Evolutionary conservation across 192 early-diverging fungal genomes (phyloP).

Genomic region (Coemansia sp.): DNA sequence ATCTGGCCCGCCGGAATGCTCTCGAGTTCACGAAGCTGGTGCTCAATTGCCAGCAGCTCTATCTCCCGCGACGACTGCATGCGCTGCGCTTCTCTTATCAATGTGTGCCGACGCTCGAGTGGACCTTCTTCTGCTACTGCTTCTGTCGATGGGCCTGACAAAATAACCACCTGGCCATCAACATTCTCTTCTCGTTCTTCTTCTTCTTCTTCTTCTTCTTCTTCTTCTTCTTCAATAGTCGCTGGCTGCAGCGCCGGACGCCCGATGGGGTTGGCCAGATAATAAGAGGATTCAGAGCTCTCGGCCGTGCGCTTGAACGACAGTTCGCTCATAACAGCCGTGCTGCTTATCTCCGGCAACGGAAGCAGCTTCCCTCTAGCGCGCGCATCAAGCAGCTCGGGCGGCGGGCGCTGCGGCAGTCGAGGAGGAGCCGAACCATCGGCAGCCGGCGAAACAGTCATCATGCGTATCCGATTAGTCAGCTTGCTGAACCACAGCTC

Average conservation of each 20-base stretch:
- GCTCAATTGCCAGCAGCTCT: conserved; percentile 51
- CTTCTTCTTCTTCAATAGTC: neutral
- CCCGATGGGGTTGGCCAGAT: conserved; percentile 32
- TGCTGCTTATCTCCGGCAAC: conserved; percentile 32
- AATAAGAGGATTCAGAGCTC: conserved; percentile 37
- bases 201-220: neutral
- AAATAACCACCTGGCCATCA: neutral
- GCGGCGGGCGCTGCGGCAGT: conserved; percentile 41
- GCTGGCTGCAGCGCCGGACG: neutral
- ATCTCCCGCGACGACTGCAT: conserved; percentile 35
- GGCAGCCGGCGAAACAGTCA: conserved; percentile 47
- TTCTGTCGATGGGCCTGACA: neutral
- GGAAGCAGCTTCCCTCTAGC: conserved; percentile 37
- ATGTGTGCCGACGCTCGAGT: too few species aligned
- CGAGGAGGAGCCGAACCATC: conserved; percentile 50
- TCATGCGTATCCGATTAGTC: conserved; percentile 47
- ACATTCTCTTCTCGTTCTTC: neutral
- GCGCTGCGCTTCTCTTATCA: neutral
- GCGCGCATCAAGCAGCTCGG: conserved; percentile 32
- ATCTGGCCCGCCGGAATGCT: conserved; percentile 35
- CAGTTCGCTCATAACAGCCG: conserved; percentile 30
- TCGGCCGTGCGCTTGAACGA: conserved; percentile 30
- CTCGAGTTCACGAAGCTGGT: conserved; percentile 47
- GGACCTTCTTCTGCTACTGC: neutral
- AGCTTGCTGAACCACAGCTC: conserved; percentile 39